Evolutionary conservation across 352 stramenopile genomes (phyloP), one percentile per base, ranked within the genome.

Genomic region (Aphanomyces euteiches): DNA sequence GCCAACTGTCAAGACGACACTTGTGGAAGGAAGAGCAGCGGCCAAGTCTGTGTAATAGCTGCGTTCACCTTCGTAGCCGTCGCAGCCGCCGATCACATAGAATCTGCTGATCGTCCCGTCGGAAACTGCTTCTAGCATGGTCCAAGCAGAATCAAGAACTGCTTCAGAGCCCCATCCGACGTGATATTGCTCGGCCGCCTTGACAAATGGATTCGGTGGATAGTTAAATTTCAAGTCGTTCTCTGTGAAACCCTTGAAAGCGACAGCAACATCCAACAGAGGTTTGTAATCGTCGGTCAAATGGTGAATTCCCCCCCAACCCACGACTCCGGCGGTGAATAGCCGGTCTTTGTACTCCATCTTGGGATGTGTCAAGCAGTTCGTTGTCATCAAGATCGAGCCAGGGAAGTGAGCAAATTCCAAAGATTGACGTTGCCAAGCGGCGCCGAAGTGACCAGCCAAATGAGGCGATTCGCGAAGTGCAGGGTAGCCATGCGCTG

Each of bases 71-170:
- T 92, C 82, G 59, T 72, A 79, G 50, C 84, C 84, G 76, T 92
- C 84, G 61, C 81, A 90, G 61, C 84, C 84, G 41, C 84, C 84
- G 75, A 92, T 89, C 43, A 92, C 72, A 56, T 89, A 85, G 66
- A 92, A 82, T 13, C 80, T 73, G 47, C 77, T 88, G 60, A 92
- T 73, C 6, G 74, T 68, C 41, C 82, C 82, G 64, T 58, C 80
- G 47, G 85, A 65, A 34, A 78, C 81, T 36, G 79, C 81, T 48
- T 88, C 73, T 67, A 92, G 77, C 21, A 92, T 74, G 48, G 82
- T 39, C 43, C 67, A 79, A 12, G 81, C 81, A 66, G 85, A 69
- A 36, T 75, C 78, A 37, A 92, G 53, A 10, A 92, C 79, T 38
- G 78, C 79, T 39, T 85, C 72, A 73, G 85, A 80, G 75, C 88